Conservation (phyloP, 139 green algal genomes). For the Picochlorum costavermella region DNA sequence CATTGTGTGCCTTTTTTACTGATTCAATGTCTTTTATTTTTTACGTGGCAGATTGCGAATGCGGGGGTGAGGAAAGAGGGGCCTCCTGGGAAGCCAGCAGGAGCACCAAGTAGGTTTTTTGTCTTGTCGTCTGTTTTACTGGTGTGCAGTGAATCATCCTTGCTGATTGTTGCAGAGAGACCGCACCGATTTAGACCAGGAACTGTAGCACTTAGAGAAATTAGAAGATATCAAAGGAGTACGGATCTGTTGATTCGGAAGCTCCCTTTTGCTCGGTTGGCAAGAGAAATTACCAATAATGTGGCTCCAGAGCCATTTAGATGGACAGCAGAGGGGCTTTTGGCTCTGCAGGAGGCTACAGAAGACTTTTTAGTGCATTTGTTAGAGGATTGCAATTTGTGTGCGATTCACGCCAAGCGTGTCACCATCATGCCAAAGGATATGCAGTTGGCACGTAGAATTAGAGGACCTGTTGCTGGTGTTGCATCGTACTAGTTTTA, state of each 20-base stretch:
- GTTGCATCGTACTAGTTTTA: conserved; percentile 54
- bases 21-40: neutral
- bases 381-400: conserved; percentile 91
- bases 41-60: neutral
- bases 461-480: conserved; percentile 69
- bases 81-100: neutral
- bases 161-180: conserved; percentile 19
- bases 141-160: neutral
- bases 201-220: conserved; percentile 64
- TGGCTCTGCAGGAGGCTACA: conserved; percentile 88
- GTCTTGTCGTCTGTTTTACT: neutral
- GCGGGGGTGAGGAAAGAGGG: neutral
- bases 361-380: conserved; percentile 94
- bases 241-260: conserved; percentile 73
- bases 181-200: conserved; percentile 45
- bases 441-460: conserved; percentile 80
- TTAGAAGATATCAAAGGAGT: conserved; percentile 60
- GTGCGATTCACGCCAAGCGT: conserved; percentile 88
- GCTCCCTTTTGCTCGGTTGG: conserved; percentile 69
- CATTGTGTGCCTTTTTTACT: too few species aligned
- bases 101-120: neutral
- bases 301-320: conserved; percentile 89
- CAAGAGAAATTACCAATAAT: conserved; percentile 83
- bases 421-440: conserved; percentile 96
- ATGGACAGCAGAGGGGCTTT: conserved; percentile 82